These are phyloP conservation scores for Pythium aquatile DNA, from an alignment of 352 stramenopile genomes.

Conservation along the genomic window DNA sequence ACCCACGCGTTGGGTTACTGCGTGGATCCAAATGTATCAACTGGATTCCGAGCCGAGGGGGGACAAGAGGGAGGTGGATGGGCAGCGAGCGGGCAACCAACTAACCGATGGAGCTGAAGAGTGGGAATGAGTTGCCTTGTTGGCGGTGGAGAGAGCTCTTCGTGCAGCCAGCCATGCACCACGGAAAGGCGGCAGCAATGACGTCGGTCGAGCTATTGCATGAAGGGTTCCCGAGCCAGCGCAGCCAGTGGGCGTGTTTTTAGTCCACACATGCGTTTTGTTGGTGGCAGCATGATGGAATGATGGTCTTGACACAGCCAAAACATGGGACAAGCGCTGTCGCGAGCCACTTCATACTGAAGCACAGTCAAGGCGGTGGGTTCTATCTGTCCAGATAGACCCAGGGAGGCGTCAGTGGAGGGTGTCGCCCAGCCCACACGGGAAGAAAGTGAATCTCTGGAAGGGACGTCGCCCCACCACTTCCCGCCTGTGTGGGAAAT, in stretches of 20 bases:
- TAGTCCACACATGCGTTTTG: background rate
- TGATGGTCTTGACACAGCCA: background rate
- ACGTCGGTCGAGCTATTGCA: background rate
- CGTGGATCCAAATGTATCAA: background rate
- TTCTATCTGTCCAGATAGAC: slow-evolving; percentile 2
- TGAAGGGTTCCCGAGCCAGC: no score
- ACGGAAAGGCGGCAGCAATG: background rate
- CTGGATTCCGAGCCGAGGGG: background rate
- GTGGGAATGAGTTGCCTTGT: background rate
- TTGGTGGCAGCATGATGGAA: background rate
- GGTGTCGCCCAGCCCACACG: background rate
- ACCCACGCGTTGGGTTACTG: background rate
- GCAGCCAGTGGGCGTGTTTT: background rate
- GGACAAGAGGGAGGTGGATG: background rate
- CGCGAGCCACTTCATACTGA: background rate
- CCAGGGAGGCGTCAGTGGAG: background rate
- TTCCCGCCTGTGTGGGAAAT: background rate
- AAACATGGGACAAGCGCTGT: background rate
- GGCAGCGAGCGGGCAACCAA: background rate
- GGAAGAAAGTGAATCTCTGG: background rate
- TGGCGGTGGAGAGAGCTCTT: background rate
- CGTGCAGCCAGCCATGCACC: background rate
- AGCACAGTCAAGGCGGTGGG: background rate
- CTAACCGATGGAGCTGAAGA: background rate
- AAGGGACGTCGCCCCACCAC: background rate